These are phyloP conservation scores for Salix suchowensis DNA, from an alignment of 345 rosid species.

Conservation along the genomic window DNA sequence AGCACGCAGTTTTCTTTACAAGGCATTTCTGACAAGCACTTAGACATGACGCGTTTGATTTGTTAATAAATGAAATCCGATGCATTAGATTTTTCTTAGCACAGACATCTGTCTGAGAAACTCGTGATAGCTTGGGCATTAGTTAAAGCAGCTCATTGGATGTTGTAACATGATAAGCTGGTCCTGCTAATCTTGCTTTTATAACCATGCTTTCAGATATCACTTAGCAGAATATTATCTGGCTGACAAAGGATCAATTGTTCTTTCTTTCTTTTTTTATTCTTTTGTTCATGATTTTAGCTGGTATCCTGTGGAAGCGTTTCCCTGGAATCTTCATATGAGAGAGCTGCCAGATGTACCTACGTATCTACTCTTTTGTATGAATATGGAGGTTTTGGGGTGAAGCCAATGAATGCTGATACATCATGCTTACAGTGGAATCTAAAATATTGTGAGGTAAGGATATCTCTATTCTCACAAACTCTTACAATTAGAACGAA, in stretches of 20 bases:
- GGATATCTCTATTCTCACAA: background rate
- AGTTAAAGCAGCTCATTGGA: background rate
- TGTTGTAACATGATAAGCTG: background rate
- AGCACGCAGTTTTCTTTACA: no score
- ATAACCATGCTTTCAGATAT: no score
- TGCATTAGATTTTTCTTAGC: background rate
- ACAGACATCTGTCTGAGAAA: background rate
- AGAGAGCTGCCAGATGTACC: conserved; percentile 44
- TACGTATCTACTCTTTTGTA: conserved; percentile 48
- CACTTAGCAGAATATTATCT: no score
- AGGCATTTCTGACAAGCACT: background rate
- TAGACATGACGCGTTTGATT: background rate
- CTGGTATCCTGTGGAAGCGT: conserved; percentile 45
- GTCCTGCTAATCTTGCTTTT: background rate
- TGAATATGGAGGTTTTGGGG: conserved; percentile 36
- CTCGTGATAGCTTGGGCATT: background rate
- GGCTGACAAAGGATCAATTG: background rate
- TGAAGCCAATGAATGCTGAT: conserved; percentile 21
- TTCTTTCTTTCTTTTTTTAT: background rate
- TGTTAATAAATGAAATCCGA: background rate
- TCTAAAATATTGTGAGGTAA: conserved; percentile 46
- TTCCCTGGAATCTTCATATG: conserved; percentile 50
- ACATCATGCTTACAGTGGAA: conserved; percentile 41
- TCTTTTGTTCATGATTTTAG: conserved; percentile 20
- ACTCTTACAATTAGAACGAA: background rate